Percentiles rank a stretch among this genome's conserved stretches.
These are phyloP conservation scores for Boletus barrowsii DNA, from an alignment of 768 basidiomycete genomes.

Conservation along the genomic window DNA sequence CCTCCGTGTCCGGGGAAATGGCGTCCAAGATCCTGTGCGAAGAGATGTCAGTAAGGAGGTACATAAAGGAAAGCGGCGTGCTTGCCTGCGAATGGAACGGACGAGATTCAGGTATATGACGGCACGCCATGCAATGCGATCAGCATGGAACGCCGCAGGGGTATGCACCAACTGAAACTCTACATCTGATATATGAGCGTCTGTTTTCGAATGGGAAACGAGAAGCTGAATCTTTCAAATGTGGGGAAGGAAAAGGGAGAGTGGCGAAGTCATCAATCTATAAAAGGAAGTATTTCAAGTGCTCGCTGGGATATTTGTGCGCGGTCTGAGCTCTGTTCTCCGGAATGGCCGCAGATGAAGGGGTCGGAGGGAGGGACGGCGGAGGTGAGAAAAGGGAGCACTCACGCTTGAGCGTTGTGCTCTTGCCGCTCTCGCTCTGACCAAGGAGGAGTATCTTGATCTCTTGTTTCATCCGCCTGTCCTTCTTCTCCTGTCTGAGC, in stretches of 20 bases:
- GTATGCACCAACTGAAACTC: slow-evolving; percentile 84
- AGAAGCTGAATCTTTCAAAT: background rate
- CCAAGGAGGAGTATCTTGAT: slow-evolving; percentile 79
- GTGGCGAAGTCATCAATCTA: background rate
- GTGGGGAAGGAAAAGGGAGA: slow-evolving; percentile 1
- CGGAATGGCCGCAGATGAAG: background rate
- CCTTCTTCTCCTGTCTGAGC: slow-evolving; percentile 62
- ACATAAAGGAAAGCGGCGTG: slow-evolving; percentile 9
- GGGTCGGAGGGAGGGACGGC: background rate
- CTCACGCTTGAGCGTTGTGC: slow-evolving; percentile 86
- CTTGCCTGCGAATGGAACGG: slow-evolving; percentile 72
- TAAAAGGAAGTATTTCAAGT: slow-evolving; percentile 2
- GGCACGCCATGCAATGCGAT: slow-evolving; percentile 81
- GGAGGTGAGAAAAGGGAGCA: slow-evolving; percentile 24
- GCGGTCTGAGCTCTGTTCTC: slow-evolving; percentile 2
- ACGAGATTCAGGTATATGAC: slow-evolving; percentile 89
- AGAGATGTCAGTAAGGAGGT: background rate
- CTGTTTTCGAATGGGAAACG: slow-evolving; percentile 1
- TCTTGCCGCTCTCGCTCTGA: slow-evolving; percentile 89
- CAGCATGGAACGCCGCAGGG: slow-evolving; percentile 71
- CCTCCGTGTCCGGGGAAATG: slow-evolving; percentile 62
- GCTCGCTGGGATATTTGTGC: background rate
- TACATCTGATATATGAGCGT: slow-evolving; percentile 33
- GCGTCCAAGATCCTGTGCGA: slow-evolving; percentile 67
- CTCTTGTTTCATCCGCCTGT: slow-evolving; percentile 59